phyloP scores from a whole-genome alignment of 2,329 filamentous ascomycete genomes.

The Drechslerella dactyloides region DNA sequence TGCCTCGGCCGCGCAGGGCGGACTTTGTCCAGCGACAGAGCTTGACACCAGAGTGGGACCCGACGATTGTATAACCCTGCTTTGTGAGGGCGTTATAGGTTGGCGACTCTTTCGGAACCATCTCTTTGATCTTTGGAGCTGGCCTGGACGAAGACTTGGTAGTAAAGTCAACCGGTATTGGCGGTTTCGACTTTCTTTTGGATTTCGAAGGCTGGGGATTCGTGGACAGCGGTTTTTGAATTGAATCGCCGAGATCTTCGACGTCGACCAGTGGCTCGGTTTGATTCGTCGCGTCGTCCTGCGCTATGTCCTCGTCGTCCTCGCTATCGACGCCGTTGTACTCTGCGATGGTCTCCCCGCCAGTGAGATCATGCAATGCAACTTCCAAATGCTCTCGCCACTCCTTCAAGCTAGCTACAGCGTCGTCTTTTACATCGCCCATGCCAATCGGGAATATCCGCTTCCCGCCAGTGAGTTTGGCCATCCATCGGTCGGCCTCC shows the following conservation, averaged over 20 bases:
- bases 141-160: constrained; percentile 67
- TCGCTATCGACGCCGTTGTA: constrained; percentile 53
- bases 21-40: constrained; percentile 99
- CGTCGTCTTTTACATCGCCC: constrained; percentile 69
- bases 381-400: constrained; percentile 79
- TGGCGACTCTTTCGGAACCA: constrained; percentile 90
- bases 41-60: constrained; percentile 73
- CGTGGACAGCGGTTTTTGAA: constrained; percentile 28
- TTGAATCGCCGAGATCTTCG: constrained; percentile 54
- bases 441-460: constrained; percentile 77
- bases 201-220: constrained; percentile 64
- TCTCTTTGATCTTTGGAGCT: constrained; percentile 72
- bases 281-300: constrained; percentile 38
- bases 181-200: constrained; percentile 59
- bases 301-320: constrained; percentile 50
- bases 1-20: constrained; percentile 86
- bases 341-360: constrained; percentile 51
- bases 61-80: constrained; percentile 94
- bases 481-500: constrained; percentile 94
- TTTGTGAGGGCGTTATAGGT: constrained; percentile 90
- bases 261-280: constrained; percentile 54
- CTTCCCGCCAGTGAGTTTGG: constrained; percentile 85
- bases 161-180: constrained; percentile 79
- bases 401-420: constrained; percentile 70
- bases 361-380: constrained; percentile 65